Conservation (phyloP, 768 basidiomycete genomes). For the Favolaschia claudopus region DNA sequence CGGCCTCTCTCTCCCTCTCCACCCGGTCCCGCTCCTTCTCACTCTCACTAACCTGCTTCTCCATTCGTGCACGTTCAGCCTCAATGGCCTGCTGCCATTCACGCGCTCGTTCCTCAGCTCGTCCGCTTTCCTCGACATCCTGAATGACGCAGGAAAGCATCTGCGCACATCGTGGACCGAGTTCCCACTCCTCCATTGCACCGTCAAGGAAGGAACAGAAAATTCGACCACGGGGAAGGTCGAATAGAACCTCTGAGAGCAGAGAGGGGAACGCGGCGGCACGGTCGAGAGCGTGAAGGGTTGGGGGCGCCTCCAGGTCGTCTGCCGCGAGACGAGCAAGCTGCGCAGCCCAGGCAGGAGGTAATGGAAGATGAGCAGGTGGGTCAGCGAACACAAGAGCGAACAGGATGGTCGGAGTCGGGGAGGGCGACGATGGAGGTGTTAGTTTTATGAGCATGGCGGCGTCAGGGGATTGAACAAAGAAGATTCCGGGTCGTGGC, state of each 20-base stretch:
- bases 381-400: constrained; percentile 56
- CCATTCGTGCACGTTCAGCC: constrained; percentile 7
- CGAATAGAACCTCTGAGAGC: constrained; percentile 67
- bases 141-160: constrained; percentile 58
- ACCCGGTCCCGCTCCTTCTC: constrained; percentile 40
- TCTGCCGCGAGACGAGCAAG: constrained; percentile 58
- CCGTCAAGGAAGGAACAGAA: constrained; percentile 68
- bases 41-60: not conserved
- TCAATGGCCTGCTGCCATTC: constrained; percentile 27
- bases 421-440: constrained; percentile 48
- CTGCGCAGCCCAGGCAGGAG: constrained; percentile 62
- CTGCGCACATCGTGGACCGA: constrained; percentile 46
- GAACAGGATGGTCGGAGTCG: constrained; percentile 64
- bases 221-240: constrained; percentile 56
- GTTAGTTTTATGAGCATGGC: constrained; percentile 67
- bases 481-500: not conserved
- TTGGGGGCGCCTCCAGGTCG: constrained; percentile 52
- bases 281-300: constrained; percentile 54
- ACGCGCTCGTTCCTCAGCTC: constrained; percentile 47
- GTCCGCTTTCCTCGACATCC: constrained; percentile 59
- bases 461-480: not conserved
- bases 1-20: constrained; percentile 38
- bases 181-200: constrained; percentile 54
- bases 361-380: constrained; percentile 49
- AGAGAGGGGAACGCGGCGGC: constrained; percentile 63